A percentile compares a stretch with the other conserved stretches of the same genome.
Conservation (phyloP, 192 early-diverging fungal genomes). For the Rhizoclosmatium globosum region DNA sequence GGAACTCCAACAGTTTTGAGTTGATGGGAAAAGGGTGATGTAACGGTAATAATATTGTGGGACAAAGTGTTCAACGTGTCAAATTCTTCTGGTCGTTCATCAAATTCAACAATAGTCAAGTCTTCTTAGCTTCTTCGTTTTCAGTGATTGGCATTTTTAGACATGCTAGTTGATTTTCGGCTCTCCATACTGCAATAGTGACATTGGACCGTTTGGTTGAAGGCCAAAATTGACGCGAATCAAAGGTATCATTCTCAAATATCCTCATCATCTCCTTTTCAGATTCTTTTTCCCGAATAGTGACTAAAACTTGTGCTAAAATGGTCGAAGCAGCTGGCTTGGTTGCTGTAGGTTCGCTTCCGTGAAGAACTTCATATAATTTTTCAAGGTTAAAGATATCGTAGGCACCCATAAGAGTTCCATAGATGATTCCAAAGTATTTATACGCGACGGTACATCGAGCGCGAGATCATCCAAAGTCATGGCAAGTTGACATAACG, state of each 20-base stretch:
- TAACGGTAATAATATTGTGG: too few relatives aligned
- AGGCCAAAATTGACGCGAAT: constrained; percentile 51
- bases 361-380: constrained; percentile 33
- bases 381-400: constrained; percentile 59
- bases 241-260: constrained; percentile 30
- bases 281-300: constrained; percentile 26
- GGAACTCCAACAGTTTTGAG: too few relatives aligned
- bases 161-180: constrained; percentile 25
- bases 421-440: constrained; percentile 58
- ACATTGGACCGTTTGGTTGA: constrained; percentile 24
- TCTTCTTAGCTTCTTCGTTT: background rate
- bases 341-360: constrained; percentile 31
- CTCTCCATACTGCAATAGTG: constrained; percentile 43
- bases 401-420: constrained; percentile 61
- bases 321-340: constrained; percentile 46
- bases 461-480: constrained; percentile 74
- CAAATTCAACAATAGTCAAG: too few relatives aligned
- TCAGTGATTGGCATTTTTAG: constrained; percentile 2
- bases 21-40: too few relatives aligned
- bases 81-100: too few relatives aligned
- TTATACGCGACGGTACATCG: constrained; percentile 75
- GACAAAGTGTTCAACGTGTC: too few relatives aligned
- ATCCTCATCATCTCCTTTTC: constrained; percentile 31
- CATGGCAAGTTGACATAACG: constrained; percentile 60
- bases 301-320: constrained; percentile 39